A percentile compares a stretch with the other conserved stretches of the same genome.
Evolutionary conservation across 2,329 filamentous ascomycete genomes (phyloP).

Genomic region (Cladosporium sp.): DNA sequence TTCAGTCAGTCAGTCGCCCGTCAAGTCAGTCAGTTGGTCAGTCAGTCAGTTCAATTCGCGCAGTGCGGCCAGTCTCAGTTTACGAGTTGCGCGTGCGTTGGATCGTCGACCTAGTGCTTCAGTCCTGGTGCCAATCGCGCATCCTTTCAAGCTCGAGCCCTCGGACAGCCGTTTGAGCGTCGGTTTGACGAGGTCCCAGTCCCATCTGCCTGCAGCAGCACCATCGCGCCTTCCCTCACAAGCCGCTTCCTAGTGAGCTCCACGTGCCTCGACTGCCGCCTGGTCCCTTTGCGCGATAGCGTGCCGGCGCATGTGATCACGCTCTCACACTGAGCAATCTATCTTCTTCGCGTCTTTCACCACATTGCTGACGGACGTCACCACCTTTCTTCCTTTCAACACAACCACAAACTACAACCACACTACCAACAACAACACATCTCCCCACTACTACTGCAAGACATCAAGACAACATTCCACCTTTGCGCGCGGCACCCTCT

Average conservation of each 20-base stretch:
- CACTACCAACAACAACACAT: not conserved
- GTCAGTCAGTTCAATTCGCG: not conserved
- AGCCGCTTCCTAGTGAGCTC: slow-evolving; percentile 8
- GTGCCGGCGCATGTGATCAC: slow-evolving; percentile 20
- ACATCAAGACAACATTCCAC: not conserved
- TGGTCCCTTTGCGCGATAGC: slow-evolving; percentile 17
- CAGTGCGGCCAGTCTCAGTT: not conserved
- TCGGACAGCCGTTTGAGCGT: slow-evolving; percentile 12
- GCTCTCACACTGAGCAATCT: slow-evolving; percentile 13
- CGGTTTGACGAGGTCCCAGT: not conserved
- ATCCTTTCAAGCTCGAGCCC: slow-evolving; percentile 8
- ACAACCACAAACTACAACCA: not conserved
- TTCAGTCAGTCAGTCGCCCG: not conserved
- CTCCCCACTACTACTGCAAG: not conserved
- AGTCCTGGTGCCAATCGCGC: slow-evolving; percentile 15
- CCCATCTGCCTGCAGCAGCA: not conserved
- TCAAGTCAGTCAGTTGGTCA: not conserved
- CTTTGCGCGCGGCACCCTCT: not conserved
- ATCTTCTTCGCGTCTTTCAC: slow-evolving; percentile 7
- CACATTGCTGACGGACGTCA: slow-evolving; percentile 11
- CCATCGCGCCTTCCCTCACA: slow-evolving; percentile 14
- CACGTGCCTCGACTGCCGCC: slow-evolving; percentile 16
- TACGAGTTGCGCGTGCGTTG: slow-evolving; percentile 7
- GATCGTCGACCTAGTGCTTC: slow-evolving; percentile 4
- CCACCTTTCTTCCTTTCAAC: slow-evolving; percentile 2